phyloP scores from a whole-genome alignment of 1,284 basidiomycete species.

The Gymnopus androsaceus region DNA sequence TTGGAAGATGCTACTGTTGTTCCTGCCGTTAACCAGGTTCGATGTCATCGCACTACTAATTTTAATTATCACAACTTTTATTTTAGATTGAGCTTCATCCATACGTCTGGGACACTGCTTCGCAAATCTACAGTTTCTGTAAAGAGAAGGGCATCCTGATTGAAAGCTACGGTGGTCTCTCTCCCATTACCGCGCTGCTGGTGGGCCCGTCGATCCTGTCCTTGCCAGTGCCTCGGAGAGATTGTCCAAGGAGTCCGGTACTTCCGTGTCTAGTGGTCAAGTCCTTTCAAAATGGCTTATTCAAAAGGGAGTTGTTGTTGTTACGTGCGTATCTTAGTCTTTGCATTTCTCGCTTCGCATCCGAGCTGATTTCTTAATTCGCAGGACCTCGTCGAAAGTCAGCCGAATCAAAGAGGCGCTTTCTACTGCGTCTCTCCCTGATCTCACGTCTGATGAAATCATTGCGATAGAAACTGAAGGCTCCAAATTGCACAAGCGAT shows the following conservation, averaged over 20 bases:
- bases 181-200: slow-evolving; percentile 58
- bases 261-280: slow-evolving; percentile 41
- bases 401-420: slow-evolving; percentile 52
- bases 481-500: slow-evolving; percentile 39
- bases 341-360: not conserved
- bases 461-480: slow-evolving; percentile 46
- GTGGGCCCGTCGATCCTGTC: slow-evolving; percentile 55
- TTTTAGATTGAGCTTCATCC: slow-evolving; percentile 79
- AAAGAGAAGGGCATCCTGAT: slow-evolving; percentile 65
- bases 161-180: slow-evolving; percentile 68
- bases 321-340: slow-evolving; percentile 47
- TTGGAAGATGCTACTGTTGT: slow-evolving; percentile 57
- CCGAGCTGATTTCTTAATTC: not conserved
- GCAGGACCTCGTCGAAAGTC: slow-evolving; percentile 50
- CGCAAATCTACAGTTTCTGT: slow-evolving; percentile 56
- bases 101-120: slow-evolving; percentile 64
- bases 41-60: not conserved
- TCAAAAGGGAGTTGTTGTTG: slow-evolving; percentile 45
- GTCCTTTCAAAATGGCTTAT: slow-evolving; percentile 52
- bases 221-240: slow-evolving; percentile 11
- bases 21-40: slow-evolving; percentile 81
- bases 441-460: slow-evolving; percentile 47
- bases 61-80: not conserved
- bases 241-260: slow-evolving; percentile 24
- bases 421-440: slow-evolving; percentile 37